Conservation (phyloP, 2,329 filamentous ascomycete genomes). For the Hymenoscyphus infarciens region DNA sequence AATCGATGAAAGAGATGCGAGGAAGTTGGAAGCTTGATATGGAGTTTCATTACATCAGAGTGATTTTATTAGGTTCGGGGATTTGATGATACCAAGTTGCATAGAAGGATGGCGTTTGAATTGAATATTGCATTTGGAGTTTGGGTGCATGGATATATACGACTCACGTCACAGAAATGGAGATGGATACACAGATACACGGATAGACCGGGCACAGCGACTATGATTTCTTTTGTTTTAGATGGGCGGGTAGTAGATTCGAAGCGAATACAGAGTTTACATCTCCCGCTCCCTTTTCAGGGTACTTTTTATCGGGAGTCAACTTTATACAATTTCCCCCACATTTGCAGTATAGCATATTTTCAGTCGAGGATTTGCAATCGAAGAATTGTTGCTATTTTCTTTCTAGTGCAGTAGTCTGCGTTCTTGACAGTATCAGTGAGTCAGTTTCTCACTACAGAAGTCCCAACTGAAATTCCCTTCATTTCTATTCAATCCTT, state of each 20-base stretch:
- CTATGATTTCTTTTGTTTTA: background rate
- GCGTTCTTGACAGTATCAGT: no score
- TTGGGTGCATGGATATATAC: background rate
- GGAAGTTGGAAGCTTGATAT: constrained; percentile 13
- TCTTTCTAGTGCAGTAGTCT: no score
- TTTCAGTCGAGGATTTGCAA: no score
- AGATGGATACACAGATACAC: background rate
- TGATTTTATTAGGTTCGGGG: background rate
- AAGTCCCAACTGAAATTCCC: no score
- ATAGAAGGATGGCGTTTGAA: constrained; percentile 3
- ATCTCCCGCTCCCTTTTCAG: background rate
- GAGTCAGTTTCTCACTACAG: no score
- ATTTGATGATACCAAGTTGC: background rate
- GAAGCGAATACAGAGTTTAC: background rate
- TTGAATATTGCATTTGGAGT: background rate
- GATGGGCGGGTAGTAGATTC: background rate
- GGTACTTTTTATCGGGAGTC: no score
- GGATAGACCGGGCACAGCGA: background rate
- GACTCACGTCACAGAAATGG: background rate
- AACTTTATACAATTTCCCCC: no score
- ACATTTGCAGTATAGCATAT: no score
- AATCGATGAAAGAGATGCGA: background rate
- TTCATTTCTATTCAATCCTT: no score
- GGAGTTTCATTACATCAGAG: background rate
- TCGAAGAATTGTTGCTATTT: no score